Conservation (phyloP, 75 land plant genomes). For the Pseudotsuga menziesii region DNA sequence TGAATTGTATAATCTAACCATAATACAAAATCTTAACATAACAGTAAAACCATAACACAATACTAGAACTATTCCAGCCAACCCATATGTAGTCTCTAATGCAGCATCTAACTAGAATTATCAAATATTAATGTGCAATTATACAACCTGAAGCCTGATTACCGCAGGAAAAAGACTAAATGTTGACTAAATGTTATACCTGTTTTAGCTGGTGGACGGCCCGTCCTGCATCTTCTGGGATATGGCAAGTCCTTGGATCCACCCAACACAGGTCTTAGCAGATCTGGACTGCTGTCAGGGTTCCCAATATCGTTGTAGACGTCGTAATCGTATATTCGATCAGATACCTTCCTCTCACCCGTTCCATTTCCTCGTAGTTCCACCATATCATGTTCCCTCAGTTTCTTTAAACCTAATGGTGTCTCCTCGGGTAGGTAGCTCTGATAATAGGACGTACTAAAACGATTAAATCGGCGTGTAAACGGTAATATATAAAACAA, state of each 20-base stretch:
- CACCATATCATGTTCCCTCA: constrained; percentile 32
- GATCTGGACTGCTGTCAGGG: constrained; percentile 26
- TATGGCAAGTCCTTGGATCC: constrained; percentile 53
- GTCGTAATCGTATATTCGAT: constrained; percentile 67
- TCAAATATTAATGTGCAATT: no score
- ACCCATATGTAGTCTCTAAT: no score
- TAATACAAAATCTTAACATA: no score
- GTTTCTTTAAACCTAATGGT: constrained; percentile 23
- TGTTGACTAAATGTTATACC: constrained; percentile 21
- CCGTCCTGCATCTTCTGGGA: constrained; percentile 61
- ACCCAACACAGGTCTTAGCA: constrained; percentile 40
- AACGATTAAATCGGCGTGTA: no score
- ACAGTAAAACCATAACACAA: no score
- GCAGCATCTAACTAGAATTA: no score
- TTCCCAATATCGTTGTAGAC: constrained; percentile 66
- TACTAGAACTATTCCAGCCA: no score
- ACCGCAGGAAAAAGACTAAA: no score
- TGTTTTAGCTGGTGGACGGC: constrained; percentile 35
- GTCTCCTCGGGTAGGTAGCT: constrained; percentile 35
- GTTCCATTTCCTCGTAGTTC: constrained; percentile 37
- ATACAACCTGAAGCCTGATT: no score
- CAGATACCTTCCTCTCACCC: constrained; percentile 29
- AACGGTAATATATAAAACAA: no score
- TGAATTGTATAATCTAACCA: no score
- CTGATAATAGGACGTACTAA: constrained; percentile 22